Percentiles rank a stretch among this genome's conserved stretches.
Evolutionary conservation across 1,284 basidiomycete genomes (phyloP).

Genomic region (Cutaneotrichosporon dermatis): DNA sequence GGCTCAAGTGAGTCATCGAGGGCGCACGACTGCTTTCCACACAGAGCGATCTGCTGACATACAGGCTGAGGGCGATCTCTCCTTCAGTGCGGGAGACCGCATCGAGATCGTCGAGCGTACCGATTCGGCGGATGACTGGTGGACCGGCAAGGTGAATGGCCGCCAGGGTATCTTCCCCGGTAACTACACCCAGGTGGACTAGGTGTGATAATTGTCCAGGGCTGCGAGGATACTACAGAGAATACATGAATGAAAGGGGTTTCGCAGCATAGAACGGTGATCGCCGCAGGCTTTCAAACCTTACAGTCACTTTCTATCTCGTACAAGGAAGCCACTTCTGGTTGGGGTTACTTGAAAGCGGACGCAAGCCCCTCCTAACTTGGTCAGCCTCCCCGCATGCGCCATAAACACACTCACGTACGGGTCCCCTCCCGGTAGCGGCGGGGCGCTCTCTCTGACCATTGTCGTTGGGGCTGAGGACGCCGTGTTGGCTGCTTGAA

Average conservation of each 20-base stretch:
- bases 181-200: slow-evolving; percentile 50
- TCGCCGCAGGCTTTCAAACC: too few species aligned
- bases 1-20: slow-evolving; percentile 58
- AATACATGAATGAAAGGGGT: background rate
- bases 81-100: slow-evolving; percentile 84
- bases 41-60: slow-evolving; percentile 6
- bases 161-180: slow-evolving; percentile 90
- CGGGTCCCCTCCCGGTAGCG: background rate
- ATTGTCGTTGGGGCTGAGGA: too few species aligned
- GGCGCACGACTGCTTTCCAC: background rate
- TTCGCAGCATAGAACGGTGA: background rate
- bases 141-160: slow-evolving; percentile 87
- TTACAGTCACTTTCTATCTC: too few species aligned
- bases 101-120: slow-evolving; percentile 89
- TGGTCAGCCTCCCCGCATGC: background rate
- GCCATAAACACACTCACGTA: background rate
- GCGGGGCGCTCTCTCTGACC: too few species aligned
- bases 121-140: slow-evolving; percentile 89
- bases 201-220: background rate
- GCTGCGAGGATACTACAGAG: background rate
- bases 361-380: background rate
- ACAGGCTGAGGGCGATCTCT: slow-evolving; percentile 87
- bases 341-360: background rate
- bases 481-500: background rate
- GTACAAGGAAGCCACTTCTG: too few species aligned